A percentile compares a stretch with the other conserved stretches of the same genome.
Conservation (phyloP, 148 eudicot genomes). For the Rhododendron vialii region DNA sequence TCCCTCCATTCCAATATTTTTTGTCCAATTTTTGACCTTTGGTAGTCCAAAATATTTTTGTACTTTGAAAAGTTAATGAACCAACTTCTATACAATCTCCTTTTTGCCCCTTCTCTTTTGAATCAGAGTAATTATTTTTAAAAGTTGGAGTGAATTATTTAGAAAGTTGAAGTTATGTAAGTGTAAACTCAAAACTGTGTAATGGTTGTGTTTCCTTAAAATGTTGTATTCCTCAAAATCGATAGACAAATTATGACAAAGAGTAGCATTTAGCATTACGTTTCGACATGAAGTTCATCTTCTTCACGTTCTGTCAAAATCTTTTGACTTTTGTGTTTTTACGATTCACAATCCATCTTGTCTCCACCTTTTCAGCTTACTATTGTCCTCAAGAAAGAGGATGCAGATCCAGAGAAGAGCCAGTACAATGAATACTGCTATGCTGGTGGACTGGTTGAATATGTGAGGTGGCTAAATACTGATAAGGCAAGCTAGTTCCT, state of each 20-base stretch:
- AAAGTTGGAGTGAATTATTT: not conserved
- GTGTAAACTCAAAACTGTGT: not conserved
- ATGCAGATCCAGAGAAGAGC: conserved; percentile 53
- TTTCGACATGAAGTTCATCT: not conserved
- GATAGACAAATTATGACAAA: not conserved
- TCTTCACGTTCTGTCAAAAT: not conserved
- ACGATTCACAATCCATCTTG: not conserved
- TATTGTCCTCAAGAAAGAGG: conserved; percentile 64
- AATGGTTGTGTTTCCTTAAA: not conserved
- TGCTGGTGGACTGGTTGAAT: conserved; percentile 92
- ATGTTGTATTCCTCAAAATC: not conserved
- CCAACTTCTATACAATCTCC: not conserved
- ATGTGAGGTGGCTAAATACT: conserved; percentile 90
- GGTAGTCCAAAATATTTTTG: not conserved
- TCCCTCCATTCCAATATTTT: not conserved
- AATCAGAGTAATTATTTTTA: not conserved
- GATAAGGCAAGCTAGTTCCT: conserved; percentile 58
- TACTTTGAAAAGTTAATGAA: not conserved
- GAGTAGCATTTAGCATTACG: not conserved
- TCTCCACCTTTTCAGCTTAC: conserved; percentile 49
- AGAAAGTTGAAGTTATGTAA: not conserved
- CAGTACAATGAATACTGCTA: conserved; percentile 60
- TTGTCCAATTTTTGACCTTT: not conserved
- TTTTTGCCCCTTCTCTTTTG: not conserved
- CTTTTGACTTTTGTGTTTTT: not conserved